Conservation (phyloP, 2,329 filamentous ascomycete genomes). For the Juglanconis sp. region DNA sequence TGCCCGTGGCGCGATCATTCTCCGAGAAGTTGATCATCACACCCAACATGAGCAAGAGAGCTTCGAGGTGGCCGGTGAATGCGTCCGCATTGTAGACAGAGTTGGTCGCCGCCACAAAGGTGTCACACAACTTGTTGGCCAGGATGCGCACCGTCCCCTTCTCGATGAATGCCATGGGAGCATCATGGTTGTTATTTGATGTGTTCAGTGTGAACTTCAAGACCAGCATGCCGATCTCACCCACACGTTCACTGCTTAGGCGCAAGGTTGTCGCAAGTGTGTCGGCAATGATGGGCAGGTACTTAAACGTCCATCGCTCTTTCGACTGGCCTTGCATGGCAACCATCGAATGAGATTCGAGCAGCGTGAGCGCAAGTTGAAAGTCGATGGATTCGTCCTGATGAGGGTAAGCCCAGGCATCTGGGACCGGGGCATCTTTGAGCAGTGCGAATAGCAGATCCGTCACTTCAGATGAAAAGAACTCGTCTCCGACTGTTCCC, state of each 20-base stretch:
- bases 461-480: conserved; percentile 48
- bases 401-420: conserved; percentile 34
- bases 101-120: conserved; percentile 46
- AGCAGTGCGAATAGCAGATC: conserved; percentile 48
- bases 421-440: conserved; percentile 29
- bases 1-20: conserved; percentile 63
- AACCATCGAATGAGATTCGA: conserved; percentile 53
- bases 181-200: conserved; percentile 73
- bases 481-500: conserved; percentile 43
- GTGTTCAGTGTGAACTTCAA: conserved; percentile 78
- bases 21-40: conserved; percentile 86
- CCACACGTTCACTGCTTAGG: conserved; percentile 33
- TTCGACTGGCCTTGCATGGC: conserved; percentile 42
- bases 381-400: conserved; percentile 37
- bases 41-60: conserved; percentile 73
- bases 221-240: conserved; percentile 43
- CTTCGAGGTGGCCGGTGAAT: conserved; percentile 56
- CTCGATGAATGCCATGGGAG: conserved; percentile 68
- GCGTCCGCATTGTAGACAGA: conserved; percentile 49
- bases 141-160: conserved; percentile 50
- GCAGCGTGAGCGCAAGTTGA: conserved; percentile 41
- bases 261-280: conserved; percentile 39
- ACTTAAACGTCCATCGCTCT: conserved; percentile 45
- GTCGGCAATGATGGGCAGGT: conserved; percentile 50
- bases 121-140: conserved; percentile 47